Percentiles rank a stretch among this genome's conserved stretches.
Conservation (phyloP, 495 filamentous ascomycete species). For the Neurospora sp. region DNA sequence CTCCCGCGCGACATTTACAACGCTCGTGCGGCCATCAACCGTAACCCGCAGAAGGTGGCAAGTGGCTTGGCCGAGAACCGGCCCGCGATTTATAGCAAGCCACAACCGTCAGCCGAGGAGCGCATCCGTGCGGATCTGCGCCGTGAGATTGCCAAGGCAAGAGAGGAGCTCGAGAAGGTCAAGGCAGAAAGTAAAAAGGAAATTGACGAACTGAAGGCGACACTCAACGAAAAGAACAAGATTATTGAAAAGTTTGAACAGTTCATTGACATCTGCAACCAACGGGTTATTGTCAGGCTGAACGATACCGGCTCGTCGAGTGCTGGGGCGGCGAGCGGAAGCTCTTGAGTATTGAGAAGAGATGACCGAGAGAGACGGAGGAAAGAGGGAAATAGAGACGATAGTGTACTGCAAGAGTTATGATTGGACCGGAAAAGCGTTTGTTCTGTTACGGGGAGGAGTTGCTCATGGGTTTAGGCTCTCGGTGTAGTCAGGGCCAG, state of each 20-base stretch:
- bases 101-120: conserved; percentile 44
- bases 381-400: not conserved
- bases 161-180: conserved; percentile 38
- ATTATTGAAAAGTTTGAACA: conserved; percentile 47
- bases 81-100: conserved; percentile 47
- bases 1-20: conserved; percentile 50
- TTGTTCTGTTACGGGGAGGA: not conserved
- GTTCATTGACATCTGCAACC: conserved; percentile 52
- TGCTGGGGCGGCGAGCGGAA: conserved; percentile 1
- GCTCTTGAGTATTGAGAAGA: not conserved
- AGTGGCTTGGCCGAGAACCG: conserved; percentile 40
- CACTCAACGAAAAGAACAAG: conserved; percentile 41
- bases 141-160: conserved; percentile 37
- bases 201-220: conserved; percentile 38
- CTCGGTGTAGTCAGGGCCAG: not conserved
- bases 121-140: conserved; percentile 44
- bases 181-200: conserved; percentile 37
- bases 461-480: not conserved
- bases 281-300: conserved; percentile 43
- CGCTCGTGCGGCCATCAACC: conserved; percentile 46
- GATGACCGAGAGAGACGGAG: not conserved
- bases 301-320: conserved; percentile 18
- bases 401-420: not conserved
- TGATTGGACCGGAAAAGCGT: not conserved
- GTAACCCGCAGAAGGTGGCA: conserved; percentile 45